phyloP scores from a whole-genome alignment of 2,329 filamentous ascomycete genomes.

The Exophiala phaeomuriformis region DNA sequence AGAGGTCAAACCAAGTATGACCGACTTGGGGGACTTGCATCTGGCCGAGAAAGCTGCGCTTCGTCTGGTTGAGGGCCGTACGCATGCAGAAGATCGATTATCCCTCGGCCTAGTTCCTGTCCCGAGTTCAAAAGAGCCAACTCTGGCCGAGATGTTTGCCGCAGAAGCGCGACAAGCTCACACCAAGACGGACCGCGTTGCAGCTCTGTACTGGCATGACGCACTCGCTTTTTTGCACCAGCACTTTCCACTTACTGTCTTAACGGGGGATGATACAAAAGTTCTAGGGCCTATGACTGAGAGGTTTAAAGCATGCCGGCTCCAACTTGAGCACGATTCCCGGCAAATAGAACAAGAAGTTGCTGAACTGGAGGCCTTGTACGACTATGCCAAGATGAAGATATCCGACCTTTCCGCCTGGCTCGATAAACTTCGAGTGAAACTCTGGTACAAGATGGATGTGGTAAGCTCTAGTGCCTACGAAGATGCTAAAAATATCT shows the following conservation, averaged over 20 bases:
- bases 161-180: conserved; percentile 14
- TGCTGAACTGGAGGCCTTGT: conserved; percentile 8
- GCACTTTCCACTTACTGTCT: conserved; percentile 51
- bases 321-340: conserved; percentile 32
- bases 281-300: conserved; percentile 66
- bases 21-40: conserved; percentile 12
- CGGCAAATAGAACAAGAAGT: conserved; percentile 19
- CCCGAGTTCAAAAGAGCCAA: background rate
- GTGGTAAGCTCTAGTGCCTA: conserved; percentile 85
- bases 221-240: conserved; percentile 64
- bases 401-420: conserved; percentile 58
- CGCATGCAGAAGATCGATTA: background rate
- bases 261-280: conserved; percentile 58
- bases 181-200: conserved; percentile 19
- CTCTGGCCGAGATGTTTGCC: conserved; percentile 15
- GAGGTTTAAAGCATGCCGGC: conserved; percentile 64
- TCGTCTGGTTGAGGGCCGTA: conserved; percentile 14
- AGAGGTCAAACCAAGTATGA: background rate
- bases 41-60: conserved; percentile 19
- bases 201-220: conserved; percentile 58
- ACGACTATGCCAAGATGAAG: conserved; percentile 9
- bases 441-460: conserved; percentile 98
- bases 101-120: background rate
- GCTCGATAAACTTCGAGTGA: conserved; percentile 72
- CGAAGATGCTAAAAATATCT: conserved; percentile 77